Conservation (phyloP, 306 rosid genomes). For the Vigna nakashimae region DNA sequence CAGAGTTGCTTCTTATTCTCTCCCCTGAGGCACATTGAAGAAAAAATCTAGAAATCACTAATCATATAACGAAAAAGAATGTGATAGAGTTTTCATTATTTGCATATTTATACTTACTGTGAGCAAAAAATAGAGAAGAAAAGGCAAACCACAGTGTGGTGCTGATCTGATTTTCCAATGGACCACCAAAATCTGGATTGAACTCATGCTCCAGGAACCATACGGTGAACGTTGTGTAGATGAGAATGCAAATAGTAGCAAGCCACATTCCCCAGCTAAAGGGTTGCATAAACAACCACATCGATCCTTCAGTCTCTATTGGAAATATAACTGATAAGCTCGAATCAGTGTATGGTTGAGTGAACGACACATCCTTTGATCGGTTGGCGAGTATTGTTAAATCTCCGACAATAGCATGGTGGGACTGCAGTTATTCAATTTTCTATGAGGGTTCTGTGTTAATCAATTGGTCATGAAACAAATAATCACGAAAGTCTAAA, state of each 20-base stretch:
- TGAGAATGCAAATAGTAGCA: slow-evolving; percentile 46
- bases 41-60: slow-evolving; percentile 14
- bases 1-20: slow-evolving; percentile 53
- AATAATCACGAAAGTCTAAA: not conserved
- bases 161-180: slow-evolving; percentile 64
- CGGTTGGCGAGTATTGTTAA: slow-evolving; percentile 60
- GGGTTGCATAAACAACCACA: slow-evolving; percentile 69
- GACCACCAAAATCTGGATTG: slow-evolving; percentile 62
- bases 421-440: slow-evolving; percentile 42
- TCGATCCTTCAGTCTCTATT: slow-evolving; percentile 43
- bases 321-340: slow-evolving; percentile 61
- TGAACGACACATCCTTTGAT: slow-evolving; percentile 54
- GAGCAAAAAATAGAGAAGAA: slow-evolving; percentile 71
- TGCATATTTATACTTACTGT: slow-evolving; percentile 55
- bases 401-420: slow-evolving; percentile 69
- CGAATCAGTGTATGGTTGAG: slow-evolving; percentile 72
- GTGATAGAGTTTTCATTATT: not conserved
- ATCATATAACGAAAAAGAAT: not conserved
- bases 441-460: not conserved
- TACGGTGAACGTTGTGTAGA: slow-evolving; percentile 61
- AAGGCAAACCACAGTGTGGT: slow-evolving; percentile 72
- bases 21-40: slow-evolving; percentile 55
- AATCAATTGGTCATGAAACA: not conserved
- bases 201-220: slow-evolving; percentile 71
- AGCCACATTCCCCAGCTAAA: slow-evolving; percentile 65